A percentile compares a stretch with the other conserved stretches of the same genome.
phyloP scores from a whole-genome alignment of 768 basidiomycete genomes.

The Trametes gibbosa region DNA sequence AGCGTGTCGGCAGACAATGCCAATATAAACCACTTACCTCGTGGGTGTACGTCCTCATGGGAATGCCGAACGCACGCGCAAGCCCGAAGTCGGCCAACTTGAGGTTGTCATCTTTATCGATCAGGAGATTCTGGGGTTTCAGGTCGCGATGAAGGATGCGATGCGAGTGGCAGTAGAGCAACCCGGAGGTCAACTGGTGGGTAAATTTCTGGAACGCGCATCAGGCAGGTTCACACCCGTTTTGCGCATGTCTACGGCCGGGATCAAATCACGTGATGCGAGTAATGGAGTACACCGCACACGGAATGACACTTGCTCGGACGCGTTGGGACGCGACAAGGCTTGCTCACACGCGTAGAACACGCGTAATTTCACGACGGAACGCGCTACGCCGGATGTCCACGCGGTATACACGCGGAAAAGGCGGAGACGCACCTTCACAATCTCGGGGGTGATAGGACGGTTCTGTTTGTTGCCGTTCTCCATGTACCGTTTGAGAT shows the following conservation, averaged over 20 bases:
- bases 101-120: constrained; percentile 84
- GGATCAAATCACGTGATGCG: constrained; percentile 24
- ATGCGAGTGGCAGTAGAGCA: constrained; percentile 93
- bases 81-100: constrained; percentile 97
- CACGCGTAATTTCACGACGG: constrained; percentile 27
- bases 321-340: constrained; percentile 30
- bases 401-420: neutral
- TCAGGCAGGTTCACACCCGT: constrained; percentile 7
- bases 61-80: constrained; percentile 96
- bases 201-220: constrained; percentile 79
- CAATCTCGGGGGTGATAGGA: constrained; percentile 69
- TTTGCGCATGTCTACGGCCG: neutral
- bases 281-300: constrained; percentile 8
- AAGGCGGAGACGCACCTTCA: constrained; percentile 57
- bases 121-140: constrained; percentile 94
- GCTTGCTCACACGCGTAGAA: constrained; percentile 27
- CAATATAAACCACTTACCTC: constrained; percentile 58
- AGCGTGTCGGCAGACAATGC: neutral
- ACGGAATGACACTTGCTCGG: neutral
- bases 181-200: constrained; percentile 85
- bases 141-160: constrained; percentile 96
- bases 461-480: constrained; percentile 67
- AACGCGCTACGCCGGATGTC: neutral
- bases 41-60: constrained; percentile 98
- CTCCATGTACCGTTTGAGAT: constrained; percentile 97